Evolutionary conservation across 2,329 filamentous ascomycete genomes (phyloP).

Genomic region (Cladobotryum protrusum): DNA sequence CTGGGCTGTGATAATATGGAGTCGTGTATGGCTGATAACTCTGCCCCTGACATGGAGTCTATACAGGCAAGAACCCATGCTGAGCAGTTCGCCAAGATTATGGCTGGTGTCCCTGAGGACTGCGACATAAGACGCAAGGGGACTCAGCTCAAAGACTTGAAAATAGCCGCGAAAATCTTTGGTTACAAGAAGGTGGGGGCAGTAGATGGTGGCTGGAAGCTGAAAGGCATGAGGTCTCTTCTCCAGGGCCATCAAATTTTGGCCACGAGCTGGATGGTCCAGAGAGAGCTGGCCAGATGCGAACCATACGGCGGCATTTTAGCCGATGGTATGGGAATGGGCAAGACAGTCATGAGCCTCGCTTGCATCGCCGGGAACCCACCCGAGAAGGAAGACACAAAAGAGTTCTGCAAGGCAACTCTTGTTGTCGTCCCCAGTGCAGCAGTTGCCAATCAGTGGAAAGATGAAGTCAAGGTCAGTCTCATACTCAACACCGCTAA

Average conservation of each 20-base stretch:
- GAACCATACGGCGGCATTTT: conserved; percentile 29
- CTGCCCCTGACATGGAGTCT: background rate
- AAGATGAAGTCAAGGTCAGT: background rate
- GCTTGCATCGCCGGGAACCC: conserved; percentile 28
- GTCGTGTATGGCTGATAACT: background rate
- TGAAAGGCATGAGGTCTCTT: conserved; percentile 15
- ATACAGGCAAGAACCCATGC: conserved; percentile 4
- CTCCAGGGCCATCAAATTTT: background rate
- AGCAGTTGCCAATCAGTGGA: conserved; percentile 23
- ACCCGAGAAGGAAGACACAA: conserved; percentile 26
- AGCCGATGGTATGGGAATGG: conserved; percentile 58
- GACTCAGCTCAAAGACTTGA: conserved; percentile 15
- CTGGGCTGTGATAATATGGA: background rate
- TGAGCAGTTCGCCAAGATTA: conserved; percentile 9
- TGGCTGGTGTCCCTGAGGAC: conserved; percentile 4
- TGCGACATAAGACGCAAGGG: conserved; percentile 12
- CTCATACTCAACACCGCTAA: no score
- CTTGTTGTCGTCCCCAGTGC: conserved; percentile 26
- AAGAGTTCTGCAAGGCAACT: conserved; percentile 29
- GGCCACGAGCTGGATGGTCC: no score
- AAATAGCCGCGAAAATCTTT: conserved; percentile 13
- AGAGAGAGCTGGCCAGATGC: no score
- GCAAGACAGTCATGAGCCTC: conserved; percentile 69
- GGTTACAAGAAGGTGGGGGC: conserved; percentile 16
- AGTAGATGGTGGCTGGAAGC: background rate